phyloP scores from a whole-genome alignment of 2,329 filamentous ascomycete species.

The Cladosporium austrohemisphaericum region DNA sequence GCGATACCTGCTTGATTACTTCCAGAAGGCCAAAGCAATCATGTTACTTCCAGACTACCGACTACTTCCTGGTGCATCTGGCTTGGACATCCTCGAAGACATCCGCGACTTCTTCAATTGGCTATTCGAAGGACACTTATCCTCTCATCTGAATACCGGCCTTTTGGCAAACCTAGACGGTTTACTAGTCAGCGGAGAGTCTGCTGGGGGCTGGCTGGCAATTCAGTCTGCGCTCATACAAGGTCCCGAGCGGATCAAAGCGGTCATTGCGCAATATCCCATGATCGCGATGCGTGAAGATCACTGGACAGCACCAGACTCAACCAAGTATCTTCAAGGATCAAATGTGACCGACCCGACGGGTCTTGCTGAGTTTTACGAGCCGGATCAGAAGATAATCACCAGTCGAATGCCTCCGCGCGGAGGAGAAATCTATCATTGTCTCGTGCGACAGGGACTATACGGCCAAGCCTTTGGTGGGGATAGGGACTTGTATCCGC shows the following conservation, averaged over 20 bases:
- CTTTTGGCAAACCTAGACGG: constrained; percentile 26
- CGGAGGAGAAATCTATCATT: constrained; percentile 18
- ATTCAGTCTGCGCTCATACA: constrained; percentile 28
- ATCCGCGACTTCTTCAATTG: constrained; percentile 49
- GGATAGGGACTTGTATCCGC: constrained; percentile 25
- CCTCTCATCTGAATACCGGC: neutral
- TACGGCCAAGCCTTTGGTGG: constrained; percentile 17
- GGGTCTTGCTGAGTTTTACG: constrained; percentile 10
- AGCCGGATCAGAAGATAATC: constrained; percentile 15
- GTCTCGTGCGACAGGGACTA: constrained; percentile 20
- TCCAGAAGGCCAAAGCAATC: constrained; percentile 41
- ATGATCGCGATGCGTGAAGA: constrained; percentile 26
- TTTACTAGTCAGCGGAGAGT: constrained; percentile 35
- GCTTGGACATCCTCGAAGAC: constrained; percentile 47
- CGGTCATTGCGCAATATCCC: constrained; percentile 33
- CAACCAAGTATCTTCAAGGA: constrained; percentile 15
- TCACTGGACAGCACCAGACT: constrained; percentile 20
- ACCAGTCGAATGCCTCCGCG: constrained; percentile 15
- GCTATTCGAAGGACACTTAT: constrained; percentile 28
- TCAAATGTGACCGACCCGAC: constrained; percentile 5
- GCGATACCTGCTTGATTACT: constrained; percentile 39
- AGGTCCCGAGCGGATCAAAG: constrained; percentile 23
- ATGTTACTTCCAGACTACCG: constrained; percentile 50
- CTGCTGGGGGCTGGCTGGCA: constrained; percentile 39
- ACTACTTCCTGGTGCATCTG: constrained; percentile 46